Conservation (phyloP, 2,329 filamentous ascomycete genomes). For the Aspergillus tanneri region DNA sequence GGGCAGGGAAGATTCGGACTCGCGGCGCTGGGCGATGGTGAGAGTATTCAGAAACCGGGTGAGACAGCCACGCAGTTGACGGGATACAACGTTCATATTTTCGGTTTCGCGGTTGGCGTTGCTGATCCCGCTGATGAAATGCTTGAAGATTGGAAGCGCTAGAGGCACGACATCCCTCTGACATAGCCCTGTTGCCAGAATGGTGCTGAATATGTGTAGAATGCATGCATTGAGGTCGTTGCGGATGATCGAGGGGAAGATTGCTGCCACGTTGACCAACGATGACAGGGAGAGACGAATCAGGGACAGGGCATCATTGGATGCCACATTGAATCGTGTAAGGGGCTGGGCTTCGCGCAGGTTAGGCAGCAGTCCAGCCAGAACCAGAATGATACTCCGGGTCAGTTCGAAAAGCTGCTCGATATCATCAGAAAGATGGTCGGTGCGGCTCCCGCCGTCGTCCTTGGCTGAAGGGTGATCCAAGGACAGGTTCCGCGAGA, state of each 20-base stretch:
- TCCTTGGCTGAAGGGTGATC: constrained; percentile 85
- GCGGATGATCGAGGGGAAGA: constrained; percentile 95
- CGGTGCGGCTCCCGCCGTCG: constrained; percentile 62
- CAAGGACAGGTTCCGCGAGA: constrained; percentile 84
- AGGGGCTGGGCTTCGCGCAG: constrained; percentile 54
- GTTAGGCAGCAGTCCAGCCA: constrained; percentile 84
- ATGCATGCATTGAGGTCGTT: constrained; percentile 95
- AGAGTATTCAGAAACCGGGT: constrained; percentile 76
- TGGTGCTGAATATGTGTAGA: constrained; percentile 92
- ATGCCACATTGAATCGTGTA: constrained; percentile 72
- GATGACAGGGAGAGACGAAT: constrained; percentile 79
- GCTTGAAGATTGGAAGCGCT: constrained; percentile 84
- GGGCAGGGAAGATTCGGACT: constrained; percentile 69
- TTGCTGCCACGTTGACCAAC: constrained; percentile 88
- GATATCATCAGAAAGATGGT: constrained; percentile 91
- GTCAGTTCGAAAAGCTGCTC: constrained; percentile 97
- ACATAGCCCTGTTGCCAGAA: constrained; percentile 81
- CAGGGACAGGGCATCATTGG: constrained; percentile 78
- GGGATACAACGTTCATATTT: constrained; percentile 51
- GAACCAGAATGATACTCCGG: constrained; percentile 88
- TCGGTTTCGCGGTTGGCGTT: constrained; percentile 28
- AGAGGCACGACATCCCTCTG: constrained; percentile 88
- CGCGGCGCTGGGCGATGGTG: constrained; percentile 49
- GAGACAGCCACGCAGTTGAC: constrained; percentile 79
- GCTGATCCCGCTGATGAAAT: constrained; percentile 78